A percentile compares a stretch with the other conserved stretches of the same genome.
phyloP scores from a whole-genome alignment of 345 rosid species.

The Rhodamnia rubescens region DNA sequence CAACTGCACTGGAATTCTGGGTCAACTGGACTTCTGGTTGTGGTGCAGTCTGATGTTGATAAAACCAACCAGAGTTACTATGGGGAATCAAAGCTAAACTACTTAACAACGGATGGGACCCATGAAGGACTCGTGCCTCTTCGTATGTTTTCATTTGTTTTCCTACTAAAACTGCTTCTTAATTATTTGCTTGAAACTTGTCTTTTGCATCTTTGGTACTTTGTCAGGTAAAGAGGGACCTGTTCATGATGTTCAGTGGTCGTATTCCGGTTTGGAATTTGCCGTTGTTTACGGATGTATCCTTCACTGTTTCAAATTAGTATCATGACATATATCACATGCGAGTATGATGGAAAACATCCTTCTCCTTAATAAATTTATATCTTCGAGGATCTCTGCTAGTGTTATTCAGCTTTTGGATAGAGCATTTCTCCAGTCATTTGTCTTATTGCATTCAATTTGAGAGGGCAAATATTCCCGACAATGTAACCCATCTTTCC shows the following conservation, averaged over 20 bases:
- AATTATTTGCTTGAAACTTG: not conserved
- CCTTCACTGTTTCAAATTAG: conserved; percentile 18
- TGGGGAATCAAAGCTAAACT: conserved; percentile 84
- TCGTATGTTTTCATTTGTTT: conserved; percentile 40
- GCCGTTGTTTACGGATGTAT: conserved; percentile 99
- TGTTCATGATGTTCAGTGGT: conserved; percentile 97
- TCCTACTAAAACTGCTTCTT: not conserved
- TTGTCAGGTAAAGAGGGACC: conserved; percentile 94
- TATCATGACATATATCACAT: not conserved
- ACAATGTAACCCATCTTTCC: too few relatives aligned
- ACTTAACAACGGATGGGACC: conserved; percentile 75
- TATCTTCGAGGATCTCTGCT: not conserved
- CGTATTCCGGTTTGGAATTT: conserved; percentile 76
- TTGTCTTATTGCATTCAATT: too few relatives aligned
- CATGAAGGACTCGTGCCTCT: conserved; percentile 89
- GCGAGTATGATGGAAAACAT: not conserved
- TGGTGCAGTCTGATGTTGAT: conserved; percentile 90
- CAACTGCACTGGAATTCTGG: conserved; percentile 79
- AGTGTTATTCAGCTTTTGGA: not conserved
- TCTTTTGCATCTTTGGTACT: conserved; percentile 13
- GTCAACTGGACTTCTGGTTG: conserved; percentile 75
- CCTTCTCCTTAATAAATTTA: not conserved
- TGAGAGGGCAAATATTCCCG: too few relatives aligned
- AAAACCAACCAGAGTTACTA: conserved; percentile 95
- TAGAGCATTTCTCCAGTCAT: too few relatives aligned